Conservation (phyloP, 331 rosid species). For the Telfairia occidentalis region DNA sequence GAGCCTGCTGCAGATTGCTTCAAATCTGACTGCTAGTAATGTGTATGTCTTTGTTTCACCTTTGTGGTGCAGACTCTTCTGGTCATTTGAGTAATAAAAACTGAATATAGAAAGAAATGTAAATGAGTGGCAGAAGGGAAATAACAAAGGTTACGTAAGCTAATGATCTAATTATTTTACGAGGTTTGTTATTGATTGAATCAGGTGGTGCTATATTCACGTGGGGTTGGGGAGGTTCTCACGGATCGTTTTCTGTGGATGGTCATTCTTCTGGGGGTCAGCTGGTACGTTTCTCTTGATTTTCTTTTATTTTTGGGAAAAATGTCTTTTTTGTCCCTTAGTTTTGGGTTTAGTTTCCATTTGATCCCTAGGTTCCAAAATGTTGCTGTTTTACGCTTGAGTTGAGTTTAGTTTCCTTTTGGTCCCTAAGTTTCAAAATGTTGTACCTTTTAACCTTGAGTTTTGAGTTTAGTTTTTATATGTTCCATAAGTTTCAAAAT, state of each 20-base stretch:
- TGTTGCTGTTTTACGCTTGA: no score
- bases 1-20: neutral
- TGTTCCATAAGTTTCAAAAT: no score
- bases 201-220: slow-evolving; percentile 75
- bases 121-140: neutral
- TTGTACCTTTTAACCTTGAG: no score
- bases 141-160: neutral
- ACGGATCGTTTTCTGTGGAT: slow-evolving; percentile 72
- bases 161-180: neutral
- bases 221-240: slow-evolving; percentile 99
- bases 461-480: no score
- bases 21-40: neutral
- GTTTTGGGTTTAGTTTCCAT: no score
- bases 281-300: slow-evolving; percentile 43
- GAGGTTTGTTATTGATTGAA: neutral
- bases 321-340: no score
- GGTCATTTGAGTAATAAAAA: neutral
- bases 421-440: no score
- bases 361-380: no score
- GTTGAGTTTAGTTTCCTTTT: no score
- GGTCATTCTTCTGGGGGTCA: slow-evolving; percentile 93
- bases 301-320: slow-evolving; percentile 1
- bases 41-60: neutral
- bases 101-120: neutral
- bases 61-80: neutral